Percentiles rank a stretch among this genome's conserved stretches.
These are phyloP conservation scores for Amaranthus hypochondriacus DNA, from an alignment of 148 eudicot species.

Conservation along the genomic window DNA sequence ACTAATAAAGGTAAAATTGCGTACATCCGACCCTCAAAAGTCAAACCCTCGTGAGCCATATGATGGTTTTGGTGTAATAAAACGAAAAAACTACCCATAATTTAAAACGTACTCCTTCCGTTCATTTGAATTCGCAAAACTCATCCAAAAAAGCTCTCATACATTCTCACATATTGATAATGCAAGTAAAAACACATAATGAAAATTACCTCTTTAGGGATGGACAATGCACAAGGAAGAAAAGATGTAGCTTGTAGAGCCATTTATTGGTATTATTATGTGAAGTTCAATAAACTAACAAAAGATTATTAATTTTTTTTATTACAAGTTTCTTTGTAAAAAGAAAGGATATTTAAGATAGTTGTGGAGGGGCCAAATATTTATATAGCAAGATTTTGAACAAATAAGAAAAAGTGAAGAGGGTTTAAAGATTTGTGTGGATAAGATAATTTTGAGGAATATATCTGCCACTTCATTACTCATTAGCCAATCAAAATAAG, in stretches of 20 bases:
- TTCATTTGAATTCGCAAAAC: too few relatives aligned
- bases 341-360: conserved; percentile 9
- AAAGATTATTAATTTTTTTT: not conserved
- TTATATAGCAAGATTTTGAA: conserved; percentile 10
- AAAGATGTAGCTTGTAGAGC: conserved; percentile 75
- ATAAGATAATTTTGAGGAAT: conserved; percentile 36
- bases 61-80: too few relatives aligned
- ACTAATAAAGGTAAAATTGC: too few relatives aligned
- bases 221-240: conserved; percentile 54
- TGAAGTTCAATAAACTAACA: too few relatives aligned
- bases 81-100: too few relatives aligned
- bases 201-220: conserved; percentile 58
- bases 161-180: too few relatives aligned
- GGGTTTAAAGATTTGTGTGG: conserved; percentile 23
- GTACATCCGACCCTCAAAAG: too few relatives aligned
- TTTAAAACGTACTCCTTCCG: too few relatives aligned
- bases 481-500: conserved; percentile 37
- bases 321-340: not conserved
- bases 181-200: not conserved
- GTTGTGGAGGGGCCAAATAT: conserved; percentile 11
- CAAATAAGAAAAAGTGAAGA: conserved; percentile 5
- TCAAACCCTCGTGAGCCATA: too few relatives aligned
- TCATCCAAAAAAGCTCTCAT: too few relatives aligned
- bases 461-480: conserved; percentile 25
- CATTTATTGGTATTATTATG: conserved; percentile 26